Evolutionary conservation across 192 early-diverging fungal genomes (phyloP).

Genomic region (Pilaira anomala): DNA sequence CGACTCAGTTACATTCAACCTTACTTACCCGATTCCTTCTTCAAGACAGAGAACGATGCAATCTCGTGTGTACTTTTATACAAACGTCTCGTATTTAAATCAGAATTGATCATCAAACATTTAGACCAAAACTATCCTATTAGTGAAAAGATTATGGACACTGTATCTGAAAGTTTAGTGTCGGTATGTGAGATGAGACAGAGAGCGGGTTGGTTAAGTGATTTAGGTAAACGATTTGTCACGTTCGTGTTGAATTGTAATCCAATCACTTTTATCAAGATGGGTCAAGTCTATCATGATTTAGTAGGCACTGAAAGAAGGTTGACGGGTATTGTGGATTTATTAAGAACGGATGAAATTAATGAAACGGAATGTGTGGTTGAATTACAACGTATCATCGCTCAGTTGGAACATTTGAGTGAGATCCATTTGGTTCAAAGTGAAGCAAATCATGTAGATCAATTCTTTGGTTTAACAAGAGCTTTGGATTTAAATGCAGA

Average conservation of each 20-base stretch:
- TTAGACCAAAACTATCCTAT: slow-evolving; percentile 58
- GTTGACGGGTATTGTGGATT: slow-evolving; percentile 70
- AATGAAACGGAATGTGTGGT: slow-evolving; percentile 61
- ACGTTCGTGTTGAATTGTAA: slow-evolving; percentile 63
- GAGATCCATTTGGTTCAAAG: slow-evolving; percentile 56
- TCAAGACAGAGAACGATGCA: slow-evolving; percentile 73
- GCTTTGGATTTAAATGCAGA: slow-evolving; percentile 66
- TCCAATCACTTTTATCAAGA: slow-evolving; percentile 65
- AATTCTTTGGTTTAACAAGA: slow-evolving; percentile 47
- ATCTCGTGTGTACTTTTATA: slow-evolving; percentile 73
- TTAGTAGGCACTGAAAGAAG: slow-evolving; percentile 74
- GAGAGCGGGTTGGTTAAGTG: slow-evolving; percentile 64
- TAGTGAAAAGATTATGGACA: slow-evolving; percentile 54
- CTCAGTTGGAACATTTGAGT: slow-evolving; percentile 63
- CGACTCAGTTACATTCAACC: slow-evolving; percentile 61
- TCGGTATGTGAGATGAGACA: slow-evolving; percentile 60
- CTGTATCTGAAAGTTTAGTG: slow-evolving; percentile 51
- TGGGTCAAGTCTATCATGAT: slow-evolving; percentile 76
- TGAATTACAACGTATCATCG: slow-evolving; percentile 65
- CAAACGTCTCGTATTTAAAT: slow-evolving; percentile 80
- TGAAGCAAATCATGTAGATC: slow-evolving; percentile 49
- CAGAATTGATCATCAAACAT: slow-evolving; percentile 70
- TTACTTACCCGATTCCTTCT: slow-evolving; percentile 85
- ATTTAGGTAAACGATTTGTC: slow-evolving; percentile 64
- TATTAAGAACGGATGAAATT: slow-evolving; percentile 76